These are phyloP conservation scores for Paramecium primaurelia DNA, from an alignment of 73 alveolate genomes.

Conservation along the genomic window DNA sequence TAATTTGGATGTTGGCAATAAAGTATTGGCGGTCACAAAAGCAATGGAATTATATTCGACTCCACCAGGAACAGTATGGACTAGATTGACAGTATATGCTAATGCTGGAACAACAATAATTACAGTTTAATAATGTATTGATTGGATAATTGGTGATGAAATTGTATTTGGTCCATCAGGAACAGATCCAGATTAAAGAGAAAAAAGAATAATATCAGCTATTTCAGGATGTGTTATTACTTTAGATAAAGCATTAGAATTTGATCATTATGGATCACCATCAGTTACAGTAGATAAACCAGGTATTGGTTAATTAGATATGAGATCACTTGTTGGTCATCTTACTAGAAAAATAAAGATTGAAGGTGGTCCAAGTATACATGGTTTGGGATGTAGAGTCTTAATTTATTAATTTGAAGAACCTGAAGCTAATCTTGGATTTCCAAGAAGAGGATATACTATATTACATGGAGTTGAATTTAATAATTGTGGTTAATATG, in stretches of 20 bases:
- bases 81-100: conserved; percentile 37
- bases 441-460: conserved; percentile 31
- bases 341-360: conserved; percentile 48
- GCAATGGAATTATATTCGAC: not conserved
- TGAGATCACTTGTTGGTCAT: conserved; percentile 47
- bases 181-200: not conserved
- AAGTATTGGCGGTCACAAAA: conserved; percentile 19
- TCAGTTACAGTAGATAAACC: not conserved
- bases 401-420: conserved; percentile 27
- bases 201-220: not conserved
- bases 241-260: not conserved
- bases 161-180: conserved; percentile 27
- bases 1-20: conserved; percentile 28
- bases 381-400: conserved; percentile 50
- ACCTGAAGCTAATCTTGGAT: not conserved
- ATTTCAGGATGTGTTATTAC: conserved; percentile 22
- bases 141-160: not conserved
- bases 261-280: conserved; percentile 50
- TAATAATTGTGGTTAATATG: conserved; percentile 50
- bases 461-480: conserved; percentile 43
- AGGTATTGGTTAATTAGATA: not conserved
- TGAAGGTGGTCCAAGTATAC: not conserved
- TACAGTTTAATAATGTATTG: not conserved
- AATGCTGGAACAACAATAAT: conserved; percentile 27
- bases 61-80: conserved; percentile 27